Base-by-base conservation (phyloP, 23 red algal species). In the Gracilaria domingensis region DNA sequence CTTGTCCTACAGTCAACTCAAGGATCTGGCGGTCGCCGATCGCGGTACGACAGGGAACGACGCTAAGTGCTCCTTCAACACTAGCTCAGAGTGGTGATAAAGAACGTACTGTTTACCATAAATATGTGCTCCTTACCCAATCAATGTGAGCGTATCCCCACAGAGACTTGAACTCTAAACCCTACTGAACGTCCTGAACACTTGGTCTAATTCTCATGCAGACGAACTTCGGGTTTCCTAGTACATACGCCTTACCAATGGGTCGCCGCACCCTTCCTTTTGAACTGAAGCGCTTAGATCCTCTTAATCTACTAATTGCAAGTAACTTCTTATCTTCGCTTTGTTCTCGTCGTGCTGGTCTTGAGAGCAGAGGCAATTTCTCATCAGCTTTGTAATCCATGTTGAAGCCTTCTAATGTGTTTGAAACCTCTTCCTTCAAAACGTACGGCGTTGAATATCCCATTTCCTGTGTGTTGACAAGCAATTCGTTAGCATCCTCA, bases 1-100 rank as follows among this genome's bases (percentile, higher is more conserved):
- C 83, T 98, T 0, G 85, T 96, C 34, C 53, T 98, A 24, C 91
- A 93, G 61, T 47, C 81, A 49, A 55, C 81, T 25, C 81, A 53
- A 29, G 87, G 87, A 48, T 28, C 71, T 55, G 74, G 73, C 1
- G 72, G 72, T 20, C 83, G 92, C 28, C 50, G 82, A 56, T 29
- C 83, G 28, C 75, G 82, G 30, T 86, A 94, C 72, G 82, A 87
- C 58, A 80, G 90, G 42, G 88, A 92, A 18, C 73, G 88, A 59
- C 88, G 88, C 76, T 92, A 83, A 77, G 37, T 9, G 44, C 55
- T 16, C 18, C 25, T 4, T 38, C 18, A 32, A 35, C 51, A 18
- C 47, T 33, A 8, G 49, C 35, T 65, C 21, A 4, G 29, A 50
- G 28, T 29, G 39, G 39, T 77, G 50, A 28, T 77, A 77, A 48